Conservation (phyloP, 2,329 filamentous ascomycete genomes). For the Alternaria infectoria region DNA sequence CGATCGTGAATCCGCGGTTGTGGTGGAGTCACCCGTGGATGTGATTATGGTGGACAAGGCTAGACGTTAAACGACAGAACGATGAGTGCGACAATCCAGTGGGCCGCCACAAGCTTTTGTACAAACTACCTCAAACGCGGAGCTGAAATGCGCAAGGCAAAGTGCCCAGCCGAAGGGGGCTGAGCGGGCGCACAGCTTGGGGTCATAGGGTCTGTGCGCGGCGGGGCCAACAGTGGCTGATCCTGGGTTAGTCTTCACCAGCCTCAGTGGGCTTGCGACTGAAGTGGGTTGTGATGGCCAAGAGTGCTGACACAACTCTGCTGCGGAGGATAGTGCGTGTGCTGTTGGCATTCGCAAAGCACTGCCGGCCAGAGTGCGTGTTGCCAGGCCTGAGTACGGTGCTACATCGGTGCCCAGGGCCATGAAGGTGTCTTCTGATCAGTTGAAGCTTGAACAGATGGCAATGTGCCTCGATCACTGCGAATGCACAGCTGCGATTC, state of each 20-base stretch:
- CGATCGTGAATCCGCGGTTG: slow-evolving; percentile 1
- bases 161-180: slow-evolving; percentile 18
- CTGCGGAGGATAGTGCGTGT: slow-evolving; percentile 12
- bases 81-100: background rate
- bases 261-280: slow-evolving; percentile 30
- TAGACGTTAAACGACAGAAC: background rate
- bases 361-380: background rate
- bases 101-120: slow-evolving; percentile 14
- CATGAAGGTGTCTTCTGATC: background rate
- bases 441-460: background rate
- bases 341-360: background rate
- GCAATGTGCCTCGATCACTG: background rate
- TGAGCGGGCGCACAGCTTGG: slow-evolving; percentile 14
- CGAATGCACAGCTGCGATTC: background rate
- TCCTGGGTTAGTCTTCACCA: slow-evolving; percentile 20
- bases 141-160: slow-evolving; percentile 19
- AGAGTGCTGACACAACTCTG: slow-evolving; percentile 20
- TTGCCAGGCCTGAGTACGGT: slow-evolving; percentile 1
- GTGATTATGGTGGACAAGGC: background rate
- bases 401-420: background rate
- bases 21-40: background rate
- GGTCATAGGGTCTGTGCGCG: background rate
- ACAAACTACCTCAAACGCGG: slow-evolving; percentile 5
- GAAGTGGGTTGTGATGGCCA: background rate
- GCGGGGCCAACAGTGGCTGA: slow-evolving; percentile 16